phyloP scores from a whole-genome alignment of 495 filamentous ascomycete genomes.

The Cercophora sp. region DNA sequence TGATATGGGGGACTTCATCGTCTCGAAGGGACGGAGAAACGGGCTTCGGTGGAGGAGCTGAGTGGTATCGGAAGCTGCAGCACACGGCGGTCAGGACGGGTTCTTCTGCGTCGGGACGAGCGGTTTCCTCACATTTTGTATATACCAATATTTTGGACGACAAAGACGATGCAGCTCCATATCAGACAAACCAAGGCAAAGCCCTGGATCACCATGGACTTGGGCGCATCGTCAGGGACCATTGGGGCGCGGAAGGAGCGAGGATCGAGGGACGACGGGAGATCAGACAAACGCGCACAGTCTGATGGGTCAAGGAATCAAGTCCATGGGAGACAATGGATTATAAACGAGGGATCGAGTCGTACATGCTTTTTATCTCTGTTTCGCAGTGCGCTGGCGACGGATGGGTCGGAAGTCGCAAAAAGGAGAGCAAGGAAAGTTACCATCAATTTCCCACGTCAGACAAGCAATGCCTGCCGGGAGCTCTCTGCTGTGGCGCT shows the following conservation, averaged over 20 bases:
- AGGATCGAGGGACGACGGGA: not conserved
- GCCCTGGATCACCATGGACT: slow-evolving; percentile 36
- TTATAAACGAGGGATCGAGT: not conserved
- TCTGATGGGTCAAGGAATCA: not conserved
- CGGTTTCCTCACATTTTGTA: slow-evolving; percentile 44
- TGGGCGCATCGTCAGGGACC: slow-evolving; percentile 27
- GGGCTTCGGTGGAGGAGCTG: slow-evolving; percentile 37
- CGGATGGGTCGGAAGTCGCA: slow-evolving; percentile 2
- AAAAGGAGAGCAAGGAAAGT: not conserved
- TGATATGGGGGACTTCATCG: slow-evolving; percentile 70
- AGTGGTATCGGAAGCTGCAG: slow-evolving; percentile 49
- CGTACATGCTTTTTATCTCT: slow-evolving; percentile 1
- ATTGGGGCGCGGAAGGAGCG: not conserved
- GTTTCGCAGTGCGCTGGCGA: not conserved
- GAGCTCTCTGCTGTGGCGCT: not conserved
- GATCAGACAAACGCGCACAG: not conserved
- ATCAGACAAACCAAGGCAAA: slow-evolving; percentile 42
- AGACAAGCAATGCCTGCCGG: slow-evolving; percentile 1
- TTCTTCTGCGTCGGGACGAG: not conserved
- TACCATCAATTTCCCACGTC: not conserved
- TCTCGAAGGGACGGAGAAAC: slow-evolving; percentile 41
- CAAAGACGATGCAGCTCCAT: slow-evolving; percentile 47
- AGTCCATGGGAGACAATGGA: not conserved
- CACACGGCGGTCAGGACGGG: slow-evolving; percentile 14
- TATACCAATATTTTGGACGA: slow-evolving; percentile 49